phyloP scores from a whole-genome alignment of 768 basidiomycete species.

The Erythrobasidium yunnanense region DNA sequence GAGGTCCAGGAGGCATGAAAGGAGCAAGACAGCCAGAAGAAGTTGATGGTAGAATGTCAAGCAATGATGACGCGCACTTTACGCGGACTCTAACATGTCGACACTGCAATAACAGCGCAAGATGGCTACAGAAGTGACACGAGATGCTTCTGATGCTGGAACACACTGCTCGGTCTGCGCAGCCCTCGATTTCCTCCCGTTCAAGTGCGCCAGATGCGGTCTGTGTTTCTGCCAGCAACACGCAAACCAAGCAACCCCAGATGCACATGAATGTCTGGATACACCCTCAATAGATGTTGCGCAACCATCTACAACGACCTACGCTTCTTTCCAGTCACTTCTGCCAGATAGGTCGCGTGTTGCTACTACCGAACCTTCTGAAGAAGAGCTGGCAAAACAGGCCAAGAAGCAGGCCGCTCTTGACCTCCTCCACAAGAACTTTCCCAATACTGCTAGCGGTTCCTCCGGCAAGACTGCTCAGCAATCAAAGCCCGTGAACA shows the following conservation, averaged over 20 bases:
- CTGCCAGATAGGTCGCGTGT: not conserved
- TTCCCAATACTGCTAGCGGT: not conserved
- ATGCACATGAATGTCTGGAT: not conserved
- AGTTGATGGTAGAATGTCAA: not conserved
- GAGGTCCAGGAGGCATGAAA: not conserved
- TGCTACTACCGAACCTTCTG: not conserved
- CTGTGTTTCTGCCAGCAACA: conserved; percentile 10
- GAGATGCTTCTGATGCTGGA: conserved; percentile 22
- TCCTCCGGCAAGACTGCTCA: not conserved
- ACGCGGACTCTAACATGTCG: not conserved
- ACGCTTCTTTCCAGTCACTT: not conserved
- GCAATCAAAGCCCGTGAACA: not conserved
- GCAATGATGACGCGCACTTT: not conserved
- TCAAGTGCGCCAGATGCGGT: not conserved
- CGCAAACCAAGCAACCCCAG: not conserved
- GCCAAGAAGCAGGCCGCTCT: conserved; percentile 14
- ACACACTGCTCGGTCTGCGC: conserved; percentile 2
- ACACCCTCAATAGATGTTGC: not conserved
- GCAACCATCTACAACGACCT: not conserved
- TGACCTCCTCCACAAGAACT: conserved; percentile 14
- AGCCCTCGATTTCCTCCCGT: conserved; percentile 17
- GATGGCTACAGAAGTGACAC: not conserved
- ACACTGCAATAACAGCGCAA: not conserved
- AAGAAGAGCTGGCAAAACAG: not conserved
- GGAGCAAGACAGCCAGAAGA: not conserved